Percentiles rank a stretch among this genome's conserved stretches.
Conservation (phyloP, 257 asterid species). For the Forsythia viridissima region DNA sequence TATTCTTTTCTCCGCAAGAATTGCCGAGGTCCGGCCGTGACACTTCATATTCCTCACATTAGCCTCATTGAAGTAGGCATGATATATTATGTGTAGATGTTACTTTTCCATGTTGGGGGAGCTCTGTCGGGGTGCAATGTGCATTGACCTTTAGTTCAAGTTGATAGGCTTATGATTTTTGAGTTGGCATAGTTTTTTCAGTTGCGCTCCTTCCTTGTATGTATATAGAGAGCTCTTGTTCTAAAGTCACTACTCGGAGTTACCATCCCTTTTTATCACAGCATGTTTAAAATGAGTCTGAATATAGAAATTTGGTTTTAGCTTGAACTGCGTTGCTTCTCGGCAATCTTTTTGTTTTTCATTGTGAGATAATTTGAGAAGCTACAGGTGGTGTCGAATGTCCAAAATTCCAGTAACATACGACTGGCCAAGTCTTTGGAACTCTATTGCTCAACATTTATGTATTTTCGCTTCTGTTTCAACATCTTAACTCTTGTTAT, state of each 20-base stretch:
- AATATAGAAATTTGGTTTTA: too few relatives aligned
- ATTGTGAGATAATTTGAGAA: not conserved
- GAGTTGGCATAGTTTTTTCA: not conserved
- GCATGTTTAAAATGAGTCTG: too few relatives aligned
- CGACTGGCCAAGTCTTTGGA: too few relatives aligned
- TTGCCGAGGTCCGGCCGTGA: slow-evolving; percentile 92
- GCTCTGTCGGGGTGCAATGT: not conserved
- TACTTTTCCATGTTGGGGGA: not conserved
- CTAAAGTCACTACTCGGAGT: not conserved
- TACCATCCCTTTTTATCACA: not conserved
- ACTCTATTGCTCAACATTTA: not conserved
- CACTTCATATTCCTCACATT: slow-evolving; percentile 88
- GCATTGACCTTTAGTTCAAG: not conserved
- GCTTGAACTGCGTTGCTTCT: not conserved
- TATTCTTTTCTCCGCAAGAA: slow-evolving; percentile 90
- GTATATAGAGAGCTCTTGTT: not conserved
- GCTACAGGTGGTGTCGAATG: not conserved
- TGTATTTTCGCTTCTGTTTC: not conserved
- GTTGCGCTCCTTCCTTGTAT: not conserved
- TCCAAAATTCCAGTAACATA: not conserved
- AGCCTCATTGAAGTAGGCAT: slow-evolving; percentile 95
- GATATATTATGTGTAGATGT: slow-evolving; percentile 59
- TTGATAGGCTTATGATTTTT: not conserved
- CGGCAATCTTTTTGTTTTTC: not conserved
- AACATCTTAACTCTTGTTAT: too few relatives aligned